phyloP scores from a whole-genome alignment of 805 yeast genomes.

The Metschnikowia rubicola region DNA sequence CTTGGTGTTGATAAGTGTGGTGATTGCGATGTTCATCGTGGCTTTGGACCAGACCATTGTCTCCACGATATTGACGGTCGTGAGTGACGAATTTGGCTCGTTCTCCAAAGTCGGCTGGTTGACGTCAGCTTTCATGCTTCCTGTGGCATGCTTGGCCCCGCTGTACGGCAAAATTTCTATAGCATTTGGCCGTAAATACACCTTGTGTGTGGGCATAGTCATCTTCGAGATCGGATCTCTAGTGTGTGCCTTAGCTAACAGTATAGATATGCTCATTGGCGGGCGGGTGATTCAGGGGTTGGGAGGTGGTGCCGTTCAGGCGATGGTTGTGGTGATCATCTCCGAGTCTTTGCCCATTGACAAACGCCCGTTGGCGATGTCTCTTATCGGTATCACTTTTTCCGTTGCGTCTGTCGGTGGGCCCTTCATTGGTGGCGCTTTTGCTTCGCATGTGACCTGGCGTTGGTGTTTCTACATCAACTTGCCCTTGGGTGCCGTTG shows the following conservation, averaged over 20 bases:
- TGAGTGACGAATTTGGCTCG: conserved; percentile 47
- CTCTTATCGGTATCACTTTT: conserved; percentile 40
- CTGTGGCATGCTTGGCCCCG: conserved; percentile 51
- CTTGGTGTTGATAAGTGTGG: conserved; percentile 27
- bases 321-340: conserved; percentile 52
- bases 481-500: conserved; percentile 60
- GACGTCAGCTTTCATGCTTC: conserved; percentile 50
- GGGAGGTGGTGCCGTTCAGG: conserved; percentile 68
- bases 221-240: conserved; percentile 63
- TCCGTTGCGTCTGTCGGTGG: conserved; percentile 54
- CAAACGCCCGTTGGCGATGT: conserved; percentile 37
- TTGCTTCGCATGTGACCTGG: conserved; percentile 60
- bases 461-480: conserved; percentile 76
- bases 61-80: conserved; percentile 45
- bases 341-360: conserved; percentile 52
- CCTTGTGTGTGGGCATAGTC: conserved; percentile 45
- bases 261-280: conserved; percentile 61
- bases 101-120: conserved; percentile 59
- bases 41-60: conserved; percentile 64
- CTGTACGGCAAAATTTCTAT: conserved; percentile 58
- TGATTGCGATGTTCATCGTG: conserved; percentile 31
- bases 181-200: conserved; percentile 53
- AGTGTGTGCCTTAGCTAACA: conserved; percentile 50
- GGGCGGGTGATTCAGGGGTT: conserved; percentile 70
- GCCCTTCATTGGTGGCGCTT: conserved; percentile 66